Evolutionary conservation across 78 protist species (phyloP), one percentile per base, ranked within the genome.

Genomic region (Cavenderia fasciculata): DNA sequence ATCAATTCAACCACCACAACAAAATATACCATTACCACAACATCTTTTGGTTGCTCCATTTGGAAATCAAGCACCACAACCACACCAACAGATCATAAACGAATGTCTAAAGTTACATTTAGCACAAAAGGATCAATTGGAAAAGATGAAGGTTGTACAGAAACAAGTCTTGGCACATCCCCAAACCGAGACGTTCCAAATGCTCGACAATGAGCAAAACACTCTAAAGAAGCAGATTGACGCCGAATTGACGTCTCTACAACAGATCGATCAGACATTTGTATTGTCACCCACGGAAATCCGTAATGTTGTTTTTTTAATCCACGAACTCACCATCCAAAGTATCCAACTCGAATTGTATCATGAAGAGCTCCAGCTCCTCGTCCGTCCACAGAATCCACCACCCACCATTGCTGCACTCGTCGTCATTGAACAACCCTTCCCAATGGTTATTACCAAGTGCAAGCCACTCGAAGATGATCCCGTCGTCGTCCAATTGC

Each of bases 381-480:
- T 87, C 21, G 86, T 75, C 21, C 69, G 76, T 49, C 93, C 93
- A 44, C 77, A 69, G 40, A 72, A 41, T 2, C 93, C 93, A 34
- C 71, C 93, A 21, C 93, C 85, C n/a, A 87, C 87, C 3, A 75
- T 75, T 44, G 86, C 86, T 4, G 93, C 93, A 4, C 36, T 87
- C 23, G 93, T 87, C 4, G 86, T 87, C 27, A 87, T 87, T 46
- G 87, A 87, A 41, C 93, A 87, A 49, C 93, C 93, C 14, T 87
- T 87, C 77, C 93, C 93, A 38, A 65, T 70, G 87, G 93, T 87
- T 5, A 66, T 87, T n/a, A 87, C 93, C 25, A 87, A 87, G 51
- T 74, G 93, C 49, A 87, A 76, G 27, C 93, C 93, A 59, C 46
- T 70, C 21, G 93, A 87, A 74, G 88, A 79, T 43, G 93, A 87